These are phyloP conservation scores for Stentor coeruleus DNA, from an alignment of 73 alveolate species.

Conservation along the genomic window DNA sequence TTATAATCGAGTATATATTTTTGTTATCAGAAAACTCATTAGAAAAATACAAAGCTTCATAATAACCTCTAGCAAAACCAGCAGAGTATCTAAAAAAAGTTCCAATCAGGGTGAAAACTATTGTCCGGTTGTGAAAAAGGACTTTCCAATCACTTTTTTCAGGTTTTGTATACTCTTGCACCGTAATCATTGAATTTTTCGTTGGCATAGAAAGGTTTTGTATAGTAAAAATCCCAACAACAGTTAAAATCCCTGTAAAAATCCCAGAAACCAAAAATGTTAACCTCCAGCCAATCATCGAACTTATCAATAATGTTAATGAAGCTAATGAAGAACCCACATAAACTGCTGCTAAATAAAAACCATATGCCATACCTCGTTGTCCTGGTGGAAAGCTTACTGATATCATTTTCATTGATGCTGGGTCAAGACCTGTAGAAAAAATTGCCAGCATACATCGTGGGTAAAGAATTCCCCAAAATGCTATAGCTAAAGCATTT, in stretches of 20 bases:
- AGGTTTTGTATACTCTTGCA: not conserved
- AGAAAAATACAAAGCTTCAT: constrained; percentile 14
- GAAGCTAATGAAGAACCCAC: constrained; percentile 14
- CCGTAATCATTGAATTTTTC: not conserved
- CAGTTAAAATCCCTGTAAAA: not conserved
- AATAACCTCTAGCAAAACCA: constrained; percentile 23
- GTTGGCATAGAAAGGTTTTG: not conserved
- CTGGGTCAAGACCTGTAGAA: constrained; percentile 18
- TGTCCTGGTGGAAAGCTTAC: not conserved
- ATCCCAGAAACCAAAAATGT: not conserved
- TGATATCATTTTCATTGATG: not conserved
- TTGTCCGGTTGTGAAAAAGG: not conserved
- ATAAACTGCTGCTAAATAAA: not conserved
- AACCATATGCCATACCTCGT: constrained; percentile 9
- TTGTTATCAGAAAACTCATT: not conserved
- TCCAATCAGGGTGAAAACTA: not conserved
- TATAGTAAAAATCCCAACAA: not conserved
- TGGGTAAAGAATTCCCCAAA: not conserved
- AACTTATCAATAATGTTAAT: not conserved
- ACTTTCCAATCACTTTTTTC: not conserved
- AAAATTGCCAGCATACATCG: constrained; percentile 3
- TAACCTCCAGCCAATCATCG: constrained; percentile 2
- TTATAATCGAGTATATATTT: not conserved
- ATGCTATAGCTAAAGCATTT: not conserved
- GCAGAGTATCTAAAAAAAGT: constrained; percentile 13